Conservation (phyloP, 352 stramenopile species). For the Phytopythium ostracodes region DNA sequence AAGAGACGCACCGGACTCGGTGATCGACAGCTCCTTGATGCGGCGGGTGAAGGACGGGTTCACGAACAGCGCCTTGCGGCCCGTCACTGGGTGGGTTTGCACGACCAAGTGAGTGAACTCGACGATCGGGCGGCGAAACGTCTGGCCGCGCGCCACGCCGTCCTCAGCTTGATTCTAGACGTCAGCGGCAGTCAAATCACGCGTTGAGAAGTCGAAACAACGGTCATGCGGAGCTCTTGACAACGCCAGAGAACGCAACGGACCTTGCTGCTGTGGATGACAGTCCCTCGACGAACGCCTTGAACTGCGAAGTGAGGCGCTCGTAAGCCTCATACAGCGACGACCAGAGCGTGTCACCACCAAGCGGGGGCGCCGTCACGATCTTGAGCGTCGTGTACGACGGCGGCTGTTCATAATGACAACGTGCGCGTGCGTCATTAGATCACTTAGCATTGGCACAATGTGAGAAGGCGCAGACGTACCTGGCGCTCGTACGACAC, state of each 20-base stretch:
- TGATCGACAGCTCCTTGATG: constrained; percentile 22
- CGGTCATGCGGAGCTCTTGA: neutral
- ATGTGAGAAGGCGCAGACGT: too few relatives aligned
- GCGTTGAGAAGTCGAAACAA: constrained; percentile 15
- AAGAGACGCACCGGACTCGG: too few relatives aligned
- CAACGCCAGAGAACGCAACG: neutral
- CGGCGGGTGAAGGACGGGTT: constrained; percentile 24
- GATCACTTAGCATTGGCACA: too few relatives aligned
- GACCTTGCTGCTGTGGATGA: constrained; percentile 27
- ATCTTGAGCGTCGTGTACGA: constrained; percentile 32
- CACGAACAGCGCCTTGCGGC: constrained; percentile 28
- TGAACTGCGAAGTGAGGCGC: constrained; percentile 16
- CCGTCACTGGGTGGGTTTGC: constrained; percentile 27
- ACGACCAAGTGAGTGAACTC: constrained; percentile 21
- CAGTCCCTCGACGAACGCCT: constrained; percentile 18
- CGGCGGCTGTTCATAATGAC: constrained; percentile 10
- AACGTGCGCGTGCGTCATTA: neutral
- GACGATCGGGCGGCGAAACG: constrained; percentile 15
- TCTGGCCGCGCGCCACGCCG: constrained; percentile 7
- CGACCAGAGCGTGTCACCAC: constrained; percentile 39
- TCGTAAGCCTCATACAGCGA: constrained; percentile 36
- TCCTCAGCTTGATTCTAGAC: constrained; percentile 14
- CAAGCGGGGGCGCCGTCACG: constrained; percentile 21
- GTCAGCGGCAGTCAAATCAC: neutral
- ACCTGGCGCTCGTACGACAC: constrained; percentile 25